phyloP scores from a whole-genome alignment of 2,329 filamentous ascomycete genomes.

The Apiospora rasikravindrae region DNA sequence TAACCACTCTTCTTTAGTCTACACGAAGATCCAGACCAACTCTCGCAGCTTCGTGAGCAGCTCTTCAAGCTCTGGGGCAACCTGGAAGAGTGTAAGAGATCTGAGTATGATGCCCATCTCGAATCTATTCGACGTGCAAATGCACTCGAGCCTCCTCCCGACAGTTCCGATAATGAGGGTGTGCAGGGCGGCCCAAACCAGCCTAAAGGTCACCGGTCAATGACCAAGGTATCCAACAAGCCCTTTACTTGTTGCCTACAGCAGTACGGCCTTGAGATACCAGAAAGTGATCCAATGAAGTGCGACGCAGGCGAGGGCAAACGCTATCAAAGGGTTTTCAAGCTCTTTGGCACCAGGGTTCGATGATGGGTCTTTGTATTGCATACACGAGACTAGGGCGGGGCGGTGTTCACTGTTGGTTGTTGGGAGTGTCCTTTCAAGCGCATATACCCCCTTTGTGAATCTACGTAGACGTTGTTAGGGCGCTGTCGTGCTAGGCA shows the following conservation, averaged over 20 bases:
- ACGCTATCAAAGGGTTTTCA: constrained; percentile 68
- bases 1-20: constrained; percentile 52
- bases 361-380: not conserved
- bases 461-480: not conserved
- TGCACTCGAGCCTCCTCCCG: constrained; percentile 40
- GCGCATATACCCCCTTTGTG: not conserved
- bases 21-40: constrained; percentile 50
- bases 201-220: not conserved
- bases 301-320: constrained; percentile 50
- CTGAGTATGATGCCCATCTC: constrained; percentile 35
- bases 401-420: not conserved
- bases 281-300: constrained; percentile 45
- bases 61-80: constrained; percentile 87
- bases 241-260: constrained; percentile 74
- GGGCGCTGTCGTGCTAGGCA: not conserved
- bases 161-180: constrained; percentile 40
- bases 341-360: constrained; percentile 69
- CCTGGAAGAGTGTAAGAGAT: constrained; percentile 71
- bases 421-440: not conserved
- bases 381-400: too few species aligned
- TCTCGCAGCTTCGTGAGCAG: constrained; percentile 67
- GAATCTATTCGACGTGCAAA: constrained; percentile 32
- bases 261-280: constrained; percentile 68
- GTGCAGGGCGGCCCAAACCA: not conserved
- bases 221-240: constrained; percentile 51